A percentile compares a stretch with the other conserved stretches of the same genome.
These are phyloP conservation scores for Alternaria metachromatica DNA, from an alignment of 2,329 filamentous ascomycete species.

Conservation along the genomic window DNA sequence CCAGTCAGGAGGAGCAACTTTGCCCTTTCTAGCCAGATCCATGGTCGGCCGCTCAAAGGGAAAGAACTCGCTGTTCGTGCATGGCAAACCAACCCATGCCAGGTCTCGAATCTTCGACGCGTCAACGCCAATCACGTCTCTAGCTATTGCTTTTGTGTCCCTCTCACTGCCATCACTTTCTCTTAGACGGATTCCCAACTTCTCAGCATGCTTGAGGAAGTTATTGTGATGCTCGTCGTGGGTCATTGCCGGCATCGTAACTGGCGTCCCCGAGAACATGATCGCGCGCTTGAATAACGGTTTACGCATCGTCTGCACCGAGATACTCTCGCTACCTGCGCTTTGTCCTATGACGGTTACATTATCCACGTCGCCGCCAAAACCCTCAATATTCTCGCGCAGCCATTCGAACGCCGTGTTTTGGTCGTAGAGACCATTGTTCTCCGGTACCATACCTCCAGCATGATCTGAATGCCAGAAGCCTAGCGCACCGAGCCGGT, in stretches of 20 bases:
- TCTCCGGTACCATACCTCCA: constrained; percentile 34
- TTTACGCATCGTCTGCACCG: constrained; percentile 11
- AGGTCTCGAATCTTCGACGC: constrained; percentile 14
- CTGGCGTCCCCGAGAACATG: constrained; percentile 18
- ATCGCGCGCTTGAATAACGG: constrained; percentile 24
- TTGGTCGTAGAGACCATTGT: constrained; percentile 43
- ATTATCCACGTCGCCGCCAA: constrained; percentile 42
- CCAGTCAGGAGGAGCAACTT: background rate
- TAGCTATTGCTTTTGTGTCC: background rate
- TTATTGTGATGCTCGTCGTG: constrained; percentile 16
- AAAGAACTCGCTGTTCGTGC: constrained; percentile 12
- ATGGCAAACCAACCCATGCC: constrained; percentile 22
- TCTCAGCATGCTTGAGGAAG: constrained; percentile 13
- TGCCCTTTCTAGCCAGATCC: constrained; percentile 1
- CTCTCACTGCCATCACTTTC: background rate
- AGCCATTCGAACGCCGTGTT: constrained; percentile 47
- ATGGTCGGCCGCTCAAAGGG: constrained; percentile 17
- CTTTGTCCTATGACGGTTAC: constrained; percentile 7
- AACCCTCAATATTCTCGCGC: constrained; percentile 40
- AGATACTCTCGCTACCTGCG: constrained; percentile 44
- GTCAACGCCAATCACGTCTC: constrained; percentile 13
- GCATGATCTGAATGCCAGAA: constrained; percentile 54
- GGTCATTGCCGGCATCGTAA: constrained; percentile 23
- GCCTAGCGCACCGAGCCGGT: constrained; percentile 35
- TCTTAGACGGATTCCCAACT: constrained; percentile 6